A percentile compares a stretch with the other conserved stretches of the same genome.
phyloP scores from a whole-genome alignment of 768 basidiomycete genomes.

The Lentinula detonsa region DNA sequence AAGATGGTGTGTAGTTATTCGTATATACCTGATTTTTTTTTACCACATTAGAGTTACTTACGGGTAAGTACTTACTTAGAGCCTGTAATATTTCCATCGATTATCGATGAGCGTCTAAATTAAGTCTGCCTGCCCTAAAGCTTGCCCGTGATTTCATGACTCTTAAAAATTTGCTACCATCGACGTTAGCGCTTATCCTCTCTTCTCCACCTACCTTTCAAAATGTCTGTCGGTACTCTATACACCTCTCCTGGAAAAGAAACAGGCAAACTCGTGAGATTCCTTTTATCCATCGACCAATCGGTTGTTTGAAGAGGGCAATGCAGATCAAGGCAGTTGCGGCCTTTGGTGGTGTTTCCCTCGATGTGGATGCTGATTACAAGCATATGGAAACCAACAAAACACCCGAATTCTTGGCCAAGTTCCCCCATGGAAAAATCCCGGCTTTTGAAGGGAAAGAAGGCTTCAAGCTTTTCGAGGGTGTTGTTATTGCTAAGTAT shows the following conservation, averaged over 20 bases:
- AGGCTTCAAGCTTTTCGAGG: constrained; percentile 78
- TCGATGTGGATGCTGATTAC: constrained; percentile 47
- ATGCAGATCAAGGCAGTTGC: constrained; percentile 50
- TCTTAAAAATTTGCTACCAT: neutral
- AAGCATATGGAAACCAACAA: constrained; percentile 62
- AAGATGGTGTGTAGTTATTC: too few relatives aligned
- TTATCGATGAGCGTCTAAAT: neutral
- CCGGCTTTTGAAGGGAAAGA: constrained; percentile 75
- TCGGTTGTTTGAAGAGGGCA: neutral
- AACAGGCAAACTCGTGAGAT: constrained; percentile 45
- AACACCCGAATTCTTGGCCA: constrained; percentile 55
- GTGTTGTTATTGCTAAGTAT: constrained; percentile 78
- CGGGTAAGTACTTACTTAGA: too few relatives aligned
- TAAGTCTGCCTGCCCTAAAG: neutral
- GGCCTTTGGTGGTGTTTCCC: constrained; percentile 50
- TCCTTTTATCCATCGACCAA: constrained; percentile 6
- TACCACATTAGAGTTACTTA: too few relatives aligned
- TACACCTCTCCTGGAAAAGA: constrained; percentile 41
- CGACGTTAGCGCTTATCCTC: neutral
- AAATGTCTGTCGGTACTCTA: constrained; percentile 54
- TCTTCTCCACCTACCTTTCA: constrained; percentile 14
- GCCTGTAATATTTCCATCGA: neutral
- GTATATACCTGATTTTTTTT: too few relatives aligned
- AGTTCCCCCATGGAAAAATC: constrained; percentile 81
- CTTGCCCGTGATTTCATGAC: neutral